These are phyloP conservation scores for Phialemonium atrogriseum DNA, from an alignment of 2,329 filamentous ascomycete species.

Conservation along the genomic window DNA sequence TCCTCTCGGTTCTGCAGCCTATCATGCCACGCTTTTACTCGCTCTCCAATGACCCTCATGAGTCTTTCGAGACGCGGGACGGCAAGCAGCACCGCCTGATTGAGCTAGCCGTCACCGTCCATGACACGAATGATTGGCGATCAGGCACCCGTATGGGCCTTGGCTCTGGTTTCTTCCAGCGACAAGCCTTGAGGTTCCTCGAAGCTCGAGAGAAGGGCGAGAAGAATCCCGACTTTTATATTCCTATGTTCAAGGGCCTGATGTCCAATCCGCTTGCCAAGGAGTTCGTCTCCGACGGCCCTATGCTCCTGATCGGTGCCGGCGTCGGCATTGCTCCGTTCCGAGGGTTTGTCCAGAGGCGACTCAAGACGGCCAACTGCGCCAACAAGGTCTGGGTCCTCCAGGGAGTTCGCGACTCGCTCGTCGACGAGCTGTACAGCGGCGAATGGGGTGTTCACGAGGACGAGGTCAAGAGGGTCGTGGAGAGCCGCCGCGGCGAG, in stretches of 20 bases:
- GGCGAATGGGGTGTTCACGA: slow-evolving; percentile 96
- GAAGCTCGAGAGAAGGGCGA: slow-evolving; percentile 56
- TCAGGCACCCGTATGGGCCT: slow-evolving; percentile 69
- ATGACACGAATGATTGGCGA: slow-evolving; percentile 76
- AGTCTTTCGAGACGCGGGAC: slow-evolving; percentile 60
- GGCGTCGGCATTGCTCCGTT: slow-evolving; percentile 97
- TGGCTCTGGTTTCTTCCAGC: slow-evolving; percentile 88
- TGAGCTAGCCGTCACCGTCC: slow-evolving; percentile 94
- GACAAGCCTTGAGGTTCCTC: slow-evolving; percentile 66
- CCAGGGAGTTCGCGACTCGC: slow-evolving; percentile 86
- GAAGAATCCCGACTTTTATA: slow-evolving; percentile 52
- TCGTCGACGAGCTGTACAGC: slow-evolving; percentile 92
- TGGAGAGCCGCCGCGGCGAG: slow-evolving; percentile 67
- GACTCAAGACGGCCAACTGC: slow-evolving; percentile 88
- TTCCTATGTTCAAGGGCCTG: slow-evolving; percentile 96
- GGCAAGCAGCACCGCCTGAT: slow-evolving; percentile 70
- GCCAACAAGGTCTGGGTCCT: slow-evolving; percentile 98
- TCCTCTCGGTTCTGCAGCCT: slow-evolving; percentile 73
- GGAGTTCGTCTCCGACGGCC: slow-evolving; percentile 86
- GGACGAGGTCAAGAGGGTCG: slow-evolving; percentile 73
- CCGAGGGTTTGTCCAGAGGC: slow-evolving; percentile 91
- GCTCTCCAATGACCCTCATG: slow-evolving; percentile 88
- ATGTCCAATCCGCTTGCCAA: slow-evolving; percentile 95
- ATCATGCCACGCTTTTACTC: slow-evolving; percentile 99
- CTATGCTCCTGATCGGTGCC: slow-evolving; percentile 95